These are phyloP conservation scores for Ophiostoma tasmaniense DNA, from an alignment of 2,329 filamentous ascomycete species.

Conservation along the genomic window DNA sequence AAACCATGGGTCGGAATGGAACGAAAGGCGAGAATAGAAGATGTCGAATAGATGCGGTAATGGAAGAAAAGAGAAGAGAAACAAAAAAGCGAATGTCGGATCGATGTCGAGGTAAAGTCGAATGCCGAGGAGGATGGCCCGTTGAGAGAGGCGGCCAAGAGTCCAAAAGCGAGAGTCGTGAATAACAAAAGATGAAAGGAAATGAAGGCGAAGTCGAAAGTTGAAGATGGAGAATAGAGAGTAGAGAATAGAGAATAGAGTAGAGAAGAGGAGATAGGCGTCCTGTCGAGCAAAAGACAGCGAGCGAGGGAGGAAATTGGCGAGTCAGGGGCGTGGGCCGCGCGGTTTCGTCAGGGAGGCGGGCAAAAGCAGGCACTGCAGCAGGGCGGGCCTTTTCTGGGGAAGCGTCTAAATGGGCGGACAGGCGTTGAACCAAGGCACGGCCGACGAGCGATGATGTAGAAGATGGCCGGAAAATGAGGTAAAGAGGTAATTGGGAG, in stretches of 20 bases:
- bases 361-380: slow-evolving; percentile 8
- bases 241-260: background rate
- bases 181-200: background rate
- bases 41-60: background rate
- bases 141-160: background rate
- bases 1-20: background rate
- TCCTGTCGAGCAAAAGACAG: background rate
- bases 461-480: slow-evolving; percentile 5
- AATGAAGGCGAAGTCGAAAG: background rate
- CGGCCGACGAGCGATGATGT: slow-evolving; percentile 9
- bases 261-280: background rate
- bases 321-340: slow-evolving; percentile 12
- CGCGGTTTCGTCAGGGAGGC: slow-evolving; percentile 8
- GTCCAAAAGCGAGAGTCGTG: slow-evolving; percentile 6
- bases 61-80: background rate
- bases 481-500: background rate
- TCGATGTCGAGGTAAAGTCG: background rate
- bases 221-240: background rate
- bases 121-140: background rate
- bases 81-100: slow-evolving; percentile 2
- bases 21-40: background rate
- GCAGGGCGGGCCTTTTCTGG: slow-evolving; percentile 11
- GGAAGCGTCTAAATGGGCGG: slow-evolving; percentile 7
- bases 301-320: slow-evolving; percentile 14
- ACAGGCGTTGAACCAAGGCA: slow-evolving; percentile 5